Base-by-base conservation (phyloP, 768 basidiomycete genomes). In the Calocybe cyanea region DNA sequence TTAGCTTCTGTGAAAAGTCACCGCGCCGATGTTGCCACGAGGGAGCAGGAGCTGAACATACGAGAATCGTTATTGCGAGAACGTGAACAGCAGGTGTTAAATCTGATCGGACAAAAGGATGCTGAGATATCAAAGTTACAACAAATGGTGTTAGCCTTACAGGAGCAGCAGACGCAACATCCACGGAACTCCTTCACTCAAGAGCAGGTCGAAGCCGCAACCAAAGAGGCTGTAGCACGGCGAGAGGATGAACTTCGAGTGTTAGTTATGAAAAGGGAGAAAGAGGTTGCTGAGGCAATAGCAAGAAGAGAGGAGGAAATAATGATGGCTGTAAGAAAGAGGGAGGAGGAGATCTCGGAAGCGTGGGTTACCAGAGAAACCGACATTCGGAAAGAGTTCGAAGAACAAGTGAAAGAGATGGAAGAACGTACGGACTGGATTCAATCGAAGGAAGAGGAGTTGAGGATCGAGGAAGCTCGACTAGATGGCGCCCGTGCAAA, bases 221-320 rank as follows among this genome's bases (percentile, higher is more conserved):
- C 80, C 48, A 78, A 77, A 15, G 76, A 76, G 15, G 85, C 83
- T 0, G 72, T 89, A 8, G 62, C 68, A 14, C 69, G 70, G 41
- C 74, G 87, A 2, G 87, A 89, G 54, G 81, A 82, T 33, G 87
- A 87, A 55, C 66, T 90, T 28, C 75, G 85, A 1, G 65, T 73
- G 15, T 70, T 83, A 30, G 78, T 88, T 17, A 70, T 74, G 57
- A 76, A 80, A 56, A 75, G 85, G 24, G 86, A 89, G 59, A 79
- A 80, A 41, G 85, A 87, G 57, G 81, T 89, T 3, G 79, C 77
- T 1, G 64, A 62, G 20, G 79, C 81, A 6, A 86, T 87, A 70
- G 65, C 75, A 19, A 65, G 73, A 42, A 69, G 87, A 2, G 87
- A 89, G 53, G 78, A 83, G 45, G 85, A 86, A 59, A 80, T 88